These are phyloP conservation scores for Elaeis guineensis DNA, from an alignment of 176 grass and related monocot genomes.

Conservation along the genomic window DNA sequence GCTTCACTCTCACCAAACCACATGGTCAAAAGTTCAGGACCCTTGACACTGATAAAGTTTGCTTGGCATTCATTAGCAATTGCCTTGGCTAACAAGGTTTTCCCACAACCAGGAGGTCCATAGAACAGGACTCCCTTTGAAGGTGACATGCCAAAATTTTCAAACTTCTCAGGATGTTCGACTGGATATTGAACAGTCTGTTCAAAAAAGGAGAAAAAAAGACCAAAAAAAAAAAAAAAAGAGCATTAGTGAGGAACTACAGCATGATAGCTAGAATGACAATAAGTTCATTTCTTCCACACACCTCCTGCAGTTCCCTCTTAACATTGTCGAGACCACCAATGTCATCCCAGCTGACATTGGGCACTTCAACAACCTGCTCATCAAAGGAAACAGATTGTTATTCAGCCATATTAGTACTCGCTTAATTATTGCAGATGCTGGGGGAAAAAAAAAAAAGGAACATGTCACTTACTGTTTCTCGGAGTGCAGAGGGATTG, in stretches of 20 bases:
- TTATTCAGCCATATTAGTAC: no score
- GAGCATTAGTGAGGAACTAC: neutral
- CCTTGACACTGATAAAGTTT: slow-evolving; percentile 87
- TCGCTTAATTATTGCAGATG: no score
- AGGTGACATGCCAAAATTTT: slow-evolving; percentile 89
- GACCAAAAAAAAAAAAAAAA: neutral
- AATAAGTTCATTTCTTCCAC: slow-evolving; percentile 14
- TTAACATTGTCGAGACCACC: slow-evolving; percentile 55
- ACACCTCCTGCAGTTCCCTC: slow-evolving; percentile 49
- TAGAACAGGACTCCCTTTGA: slow-evolving; percentile 88
- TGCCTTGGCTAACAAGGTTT: slow-evolving; percentile 83
- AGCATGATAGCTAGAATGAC: neutral
- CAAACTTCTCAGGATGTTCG: slow-evolving; percentile 84
- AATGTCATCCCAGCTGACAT: slow-evolving; percentile 63
- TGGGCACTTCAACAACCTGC: slow-evolving; percentile 50
- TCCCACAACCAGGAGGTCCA: slow-evolving; percentile 80
- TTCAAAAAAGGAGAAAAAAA: no score
- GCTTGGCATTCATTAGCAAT: slow-evolving; percentile 94
- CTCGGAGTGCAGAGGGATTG: slow-evolving; percentile 6
- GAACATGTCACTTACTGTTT: neutral
- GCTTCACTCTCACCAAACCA: slow-evolving; percentile 97
- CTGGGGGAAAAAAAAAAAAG: no score
- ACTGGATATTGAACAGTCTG: slow-evolving; percentile 87
- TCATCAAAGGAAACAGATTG: slow-evolving; percentile 11
- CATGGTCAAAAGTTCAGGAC: slow-evolving; percentile 75